Evolutionary conservation across 805 yeast species (phyloP).

Genomic region (Candida gorgasii): DNA sequence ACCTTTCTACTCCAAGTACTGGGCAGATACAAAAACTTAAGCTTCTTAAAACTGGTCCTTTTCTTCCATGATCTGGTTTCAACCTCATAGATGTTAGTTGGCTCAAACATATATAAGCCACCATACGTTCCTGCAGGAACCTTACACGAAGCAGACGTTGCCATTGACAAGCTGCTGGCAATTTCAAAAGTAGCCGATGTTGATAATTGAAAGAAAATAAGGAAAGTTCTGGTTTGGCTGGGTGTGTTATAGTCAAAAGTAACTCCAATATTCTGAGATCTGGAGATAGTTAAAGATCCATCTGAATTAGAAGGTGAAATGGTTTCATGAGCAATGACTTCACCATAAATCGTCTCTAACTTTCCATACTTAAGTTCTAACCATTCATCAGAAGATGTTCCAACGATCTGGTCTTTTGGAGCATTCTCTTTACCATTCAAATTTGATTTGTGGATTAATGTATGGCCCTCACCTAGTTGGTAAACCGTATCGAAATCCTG

Average conservation of each 20-base stretch:
- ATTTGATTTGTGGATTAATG: slow-evolving; percentile 12
- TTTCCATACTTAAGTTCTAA: slow-evolving; percentile 9
- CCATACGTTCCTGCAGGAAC: slow-evolving; percentile 14
- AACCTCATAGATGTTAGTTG: slow-evolving; percentile 1
- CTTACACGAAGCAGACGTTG: slow-evolving; percentile 13
- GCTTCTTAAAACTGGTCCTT: neutral
- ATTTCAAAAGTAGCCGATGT: slow-evolving; percentile 1
- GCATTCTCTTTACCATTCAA: slow-evolving; percentile 6
- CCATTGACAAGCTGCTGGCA: neutral
- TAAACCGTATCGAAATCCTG: slow-evolving; percentile 11
- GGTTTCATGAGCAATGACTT: slow-evolving; percentile 2
- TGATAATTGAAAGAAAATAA: slow-evolving; percentile 2
- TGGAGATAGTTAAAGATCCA: slow-evolving; percentile 1
- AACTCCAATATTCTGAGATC: slow-evolving; percentile 8
- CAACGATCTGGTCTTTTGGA: neutral
- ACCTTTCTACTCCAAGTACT: slow-evolving; percentile 8
- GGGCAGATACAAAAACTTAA: slow-evolving; percentile 7
- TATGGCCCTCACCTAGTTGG: slow-evolving; percentile 8
- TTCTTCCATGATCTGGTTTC: slow-evolving; percentile 13
- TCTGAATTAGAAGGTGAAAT: slow-evolving; percentile 5
- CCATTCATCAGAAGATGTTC: slow-evolving; percentile 10
- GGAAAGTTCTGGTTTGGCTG: neutral
- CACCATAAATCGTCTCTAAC: slow-evolving; percentile 5
- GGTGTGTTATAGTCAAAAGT: slow-evolving; percentile 1
- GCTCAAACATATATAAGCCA: slow-evolving; percentile 15